These are phyloP conservation scores for Guadua angustifolia DNA, from an alignment of 176 grass and related monocot species.

Conservation along the genomic window DNA sequence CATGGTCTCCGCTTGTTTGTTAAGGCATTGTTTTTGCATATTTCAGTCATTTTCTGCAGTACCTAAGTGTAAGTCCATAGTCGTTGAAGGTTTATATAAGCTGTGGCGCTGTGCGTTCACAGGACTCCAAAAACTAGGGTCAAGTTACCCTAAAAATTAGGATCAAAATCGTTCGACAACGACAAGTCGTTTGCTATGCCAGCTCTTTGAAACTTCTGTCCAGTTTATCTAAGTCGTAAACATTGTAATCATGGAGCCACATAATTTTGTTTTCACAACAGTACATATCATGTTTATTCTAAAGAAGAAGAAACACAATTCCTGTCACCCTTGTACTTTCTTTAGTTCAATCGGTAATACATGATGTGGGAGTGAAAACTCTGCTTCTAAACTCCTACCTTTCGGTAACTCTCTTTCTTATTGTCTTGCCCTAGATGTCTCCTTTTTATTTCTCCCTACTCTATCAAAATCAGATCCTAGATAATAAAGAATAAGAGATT, in stretches of 20 bases:
- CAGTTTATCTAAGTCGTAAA: background rate
- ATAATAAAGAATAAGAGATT: background rate
- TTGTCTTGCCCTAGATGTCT: background rate
- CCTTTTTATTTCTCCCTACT: background rate
- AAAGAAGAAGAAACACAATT: background rate
- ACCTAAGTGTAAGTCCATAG: background rate
- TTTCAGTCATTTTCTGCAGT: background rate
- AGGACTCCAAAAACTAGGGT: background rate
- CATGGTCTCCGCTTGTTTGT: background rate
- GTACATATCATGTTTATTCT: background rate
- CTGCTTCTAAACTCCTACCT: conserved; percentile 12
- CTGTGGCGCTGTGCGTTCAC: background rate
- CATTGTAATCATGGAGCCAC: background rate
- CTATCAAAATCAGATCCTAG: conserved; percentile 39
- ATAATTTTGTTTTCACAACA: background rate
- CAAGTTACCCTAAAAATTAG: background rate
- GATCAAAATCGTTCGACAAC: background rate
- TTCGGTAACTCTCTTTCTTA: background rate
- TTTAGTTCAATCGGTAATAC: background rate
- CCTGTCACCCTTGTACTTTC: background rate
- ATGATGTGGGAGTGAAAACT: background rate
- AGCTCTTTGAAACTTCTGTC: background rate
- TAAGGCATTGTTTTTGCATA: background rate
- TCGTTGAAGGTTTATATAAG: background rate
- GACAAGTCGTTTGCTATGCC: background rate